These are phyloP conservation scores for Teunomyces lycoperdinae DNA, from an alignment of 805 yeast species.

Conservation along the genomic window DNA sequence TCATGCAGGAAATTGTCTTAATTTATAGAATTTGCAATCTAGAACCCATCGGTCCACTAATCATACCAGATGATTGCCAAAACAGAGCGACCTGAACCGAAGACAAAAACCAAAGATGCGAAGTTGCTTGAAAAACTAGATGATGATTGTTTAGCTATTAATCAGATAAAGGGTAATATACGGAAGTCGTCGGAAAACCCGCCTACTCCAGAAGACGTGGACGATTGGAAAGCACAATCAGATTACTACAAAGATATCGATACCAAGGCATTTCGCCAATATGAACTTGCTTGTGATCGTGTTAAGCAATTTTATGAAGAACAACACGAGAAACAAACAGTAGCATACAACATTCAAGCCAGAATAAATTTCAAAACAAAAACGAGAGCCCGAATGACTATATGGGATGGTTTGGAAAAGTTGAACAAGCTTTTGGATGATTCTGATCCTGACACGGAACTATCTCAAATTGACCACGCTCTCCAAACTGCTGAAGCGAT, in stretches of 20 bases:
- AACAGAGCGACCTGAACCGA: background rate
- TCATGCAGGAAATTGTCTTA: background rate
- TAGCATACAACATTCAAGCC: constrained; percentile 69
- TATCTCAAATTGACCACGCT: constrained; percentile 74
- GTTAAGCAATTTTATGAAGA: constrained; percentile 65
- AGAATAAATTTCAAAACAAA: constrained; percentile 69
- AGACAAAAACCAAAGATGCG: background rate
- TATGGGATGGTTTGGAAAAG: constrained; percentile 68
- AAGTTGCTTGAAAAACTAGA: constrained; percentile 15
- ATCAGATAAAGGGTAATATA: constrained; percentile 13
- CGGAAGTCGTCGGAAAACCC: background rate
- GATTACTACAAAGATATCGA: constrained; percentile 33
- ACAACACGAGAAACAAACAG: constrained; percentile 69
- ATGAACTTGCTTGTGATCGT: constrained; percentile 65
- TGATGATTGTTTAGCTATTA: constrained; percentile 17
- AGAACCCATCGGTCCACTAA: background rate
- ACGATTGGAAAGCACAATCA: constrained; percentile 26
- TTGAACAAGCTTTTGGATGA: constrained; percentile 64
- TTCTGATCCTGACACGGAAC: constrained; percentile 72
- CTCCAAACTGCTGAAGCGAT: constrained; percentile 76
- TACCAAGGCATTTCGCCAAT: constrained; percentile 53
- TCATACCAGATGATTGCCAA: background rate
- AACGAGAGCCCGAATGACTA: constrained; percentile 61
- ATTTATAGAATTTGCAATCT: background rate
- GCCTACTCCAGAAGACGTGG: background rate